Evolutionary conservation across 257 asterid species (phyloP).

Genomic region (Lavandula angustifolia): DNA sequence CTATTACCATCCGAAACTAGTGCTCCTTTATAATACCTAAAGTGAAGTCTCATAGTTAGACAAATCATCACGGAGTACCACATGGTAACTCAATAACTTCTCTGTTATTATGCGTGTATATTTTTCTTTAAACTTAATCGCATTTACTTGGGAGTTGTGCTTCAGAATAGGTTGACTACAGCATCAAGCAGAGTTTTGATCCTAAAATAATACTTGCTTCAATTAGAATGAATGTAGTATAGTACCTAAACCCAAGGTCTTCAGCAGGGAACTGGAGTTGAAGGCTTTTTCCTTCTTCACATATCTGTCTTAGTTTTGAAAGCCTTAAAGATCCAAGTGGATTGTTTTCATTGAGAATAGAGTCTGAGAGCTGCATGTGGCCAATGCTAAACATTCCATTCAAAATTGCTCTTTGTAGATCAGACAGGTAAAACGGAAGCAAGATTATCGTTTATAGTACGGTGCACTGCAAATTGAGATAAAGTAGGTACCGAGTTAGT

Average conservation of each 20-base stretch:
- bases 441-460: constrained; percentile 53
- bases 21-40: constrained; percentile 84
- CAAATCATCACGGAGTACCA: constrained; percentile 11
- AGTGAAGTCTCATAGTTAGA: constrained; percentile 29
- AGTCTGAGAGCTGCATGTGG: constrained; percentile 77
- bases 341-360: constrained; percentile 72
- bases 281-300: constrained; percentile 91
- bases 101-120: too few relatives aligned
- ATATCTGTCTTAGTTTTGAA: constrained; percentile 60
- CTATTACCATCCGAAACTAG: constrained; percentile 47
- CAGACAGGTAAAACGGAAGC: constrained; percentile 69
- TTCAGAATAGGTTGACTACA: neutral
- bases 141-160: neutral
- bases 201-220: neutral
- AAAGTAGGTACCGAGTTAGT: constrained; percentile 18
- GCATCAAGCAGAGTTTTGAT: neutral
- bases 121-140: neutral
- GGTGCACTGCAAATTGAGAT: constrained; percentile 65
- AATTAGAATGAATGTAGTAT: neutral
- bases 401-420: constrained; percentile 64
- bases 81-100: neutral
- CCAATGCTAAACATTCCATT: constrained; percentile 84
- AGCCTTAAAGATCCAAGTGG: constrained; percentile 86
- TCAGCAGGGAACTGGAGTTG: constrained; percentile 98
- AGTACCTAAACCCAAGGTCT: constrained; percentile 90